Base-by-base conservation (phyloP, 352 stramenopile genomes). In the Phytopythium oedochilum region DNA sequence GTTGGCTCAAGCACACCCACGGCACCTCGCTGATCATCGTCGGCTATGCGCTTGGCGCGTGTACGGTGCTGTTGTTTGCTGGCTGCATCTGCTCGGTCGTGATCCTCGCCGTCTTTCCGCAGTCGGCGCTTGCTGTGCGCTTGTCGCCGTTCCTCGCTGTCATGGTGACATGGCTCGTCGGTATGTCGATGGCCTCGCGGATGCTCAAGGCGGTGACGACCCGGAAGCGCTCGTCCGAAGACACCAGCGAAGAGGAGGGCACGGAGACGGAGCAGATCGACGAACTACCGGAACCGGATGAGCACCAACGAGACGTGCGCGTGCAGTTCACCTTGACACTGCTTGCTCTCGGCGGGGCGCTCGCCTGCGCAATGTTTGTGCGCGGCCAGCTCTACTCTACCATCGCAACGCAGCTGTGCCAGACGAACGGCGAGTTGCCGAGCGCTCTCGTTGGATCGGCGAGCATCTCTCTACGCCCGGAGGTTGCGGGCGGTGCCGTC, bases 321-420 rank as follows among this genome's bases (percentile, higher is more conserved):
- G 60, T 57, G 17, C n/a, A 64, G 26, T 49, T 66, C 22, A 48
- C 63, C 0, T 56, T 68, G 3, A 23, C 59, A 2, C 66, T 56
- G 40, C 48, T 79, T 11, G 60, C 54, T 47, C 53, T 55, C 5
- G 49, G 49, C 15, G 49, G 49, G 0, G 61, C 72, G 4, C 73
- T 66, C 18, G 63, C 71, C 15, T 83, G 88, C 54, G 70, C 68
- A 10, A 66, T 78, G 14, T 90, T 90, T 47, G 54, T 91, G 5
- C 78, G 83, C 3, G 81, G 75, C 0, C 83, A 93, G 55, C 61
- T 90, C 17, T 91, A 88, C 64, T 79, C 80, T 12, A 82, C 75
- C 0, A 58, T 89, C 34, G 66, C 88, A 35, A 64, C 84, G 20
- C 83, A 93, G 48, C 66, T 73, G 2, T 93, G 80, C 29, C 80